These are phyloP conservation scores for Piromyces finnis DNA, from an alignment of 192 early-diverging fungal genomes.

Conservation along the genomic window DNA sequence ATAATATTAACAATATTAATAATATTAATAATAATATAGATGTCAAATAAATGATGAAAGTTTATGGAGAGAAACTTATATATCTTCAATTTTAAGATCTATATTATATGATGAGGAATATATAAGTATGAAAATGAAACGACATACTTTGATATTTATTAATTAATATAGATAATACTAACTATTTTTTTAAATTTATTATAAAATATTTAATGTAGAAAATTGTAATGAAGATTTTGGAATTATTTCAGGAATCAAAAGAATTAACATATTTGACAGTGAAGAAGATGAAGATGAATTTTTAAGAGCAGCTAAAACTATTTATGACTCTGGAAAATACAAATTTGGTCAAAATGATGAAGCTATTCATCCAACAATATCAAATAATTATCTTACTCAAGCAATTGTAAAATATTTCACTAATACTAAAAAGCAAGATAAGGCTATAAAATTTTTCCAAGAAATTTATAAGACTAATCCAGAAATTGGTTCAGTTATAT, in stretches of 20 bases:
- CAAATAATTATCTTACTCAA: neutral
- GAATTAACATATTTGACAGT: neutral
- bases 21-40: neutral
- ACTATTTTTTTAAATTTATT: too few species aligned
- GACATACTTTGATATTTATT: too few species aligned
- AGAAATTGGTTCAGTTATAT: neutral
- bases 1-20: too few species aligned
- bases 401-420: neutral
- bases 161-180: too few species aligned
- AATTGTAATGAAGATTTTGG: neutral
- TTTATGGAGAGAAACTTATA: conserved; percentile 80
- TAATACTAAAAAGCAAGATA: neutral
- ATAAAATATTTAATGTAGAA: too few species aligned
- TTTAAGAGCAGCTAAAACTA: neutral
- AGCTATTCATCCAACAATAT: neutral
- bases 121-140: neutral
- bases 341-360: neutral
- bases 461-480: neutral
- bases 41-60: conserved; percentile 11
- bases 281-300: neutral
- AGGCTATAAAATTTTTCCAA: neutral
- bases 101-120: conserved; percentile 77
- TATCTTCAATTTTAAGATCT: conserved; percentile 74
- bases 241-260: neutral
- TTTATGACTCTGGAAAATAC: neutral